Evolutionary conservation across 805 yeast species (phyloP).

Genomic region (Zygosaccharomyces lentus): DNA sequence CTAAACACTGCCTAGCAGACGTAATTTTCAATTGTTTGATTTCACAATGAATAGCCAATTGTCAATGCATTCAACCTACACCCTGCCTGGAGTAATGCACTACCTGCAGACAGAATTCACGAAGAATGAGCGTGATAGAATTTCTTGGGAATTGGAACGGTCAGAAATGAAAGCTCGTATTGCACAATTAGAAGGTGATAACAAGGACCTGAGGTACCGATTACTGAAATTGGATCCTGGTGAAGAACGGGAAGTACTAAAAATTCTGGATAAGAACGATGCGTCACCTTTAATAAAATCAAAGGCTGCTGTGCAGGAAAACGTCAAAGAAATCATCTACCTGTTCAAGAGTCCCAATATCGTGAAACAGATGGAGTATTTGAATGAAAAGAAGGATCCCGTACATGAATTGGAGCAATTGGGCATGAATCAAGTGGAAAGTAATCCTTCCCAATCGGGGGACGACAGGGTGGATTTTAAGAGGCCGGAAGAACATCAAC

Average conservation of each 20-base stretch:
- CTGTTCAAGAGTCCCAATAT: conserved; percentile 31
- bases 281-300: conserved; percentile 21
- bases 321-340: conserved; percentile 34
- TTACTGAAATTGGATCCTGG: conserved; percentile 11
- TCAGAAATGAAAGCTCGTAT: conserved; percentile 55
- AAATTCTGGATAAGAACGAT: conserved; percentile 4
- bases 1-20: neutral
- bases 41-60: conserved; percentile 12
- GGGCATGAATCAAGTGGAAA: conserved; percentile 17
- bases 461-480: neutral
- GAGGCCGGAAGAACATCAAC: conserved; percentile 6
- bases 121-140: conserved; percentile 53
- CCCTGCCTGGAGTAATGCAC: conserved; percentile 53
- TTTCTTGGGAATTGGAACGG: conserved; percentile 56
- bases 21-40: neutral
- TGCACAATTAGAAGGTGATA: conserved; percentile 51
- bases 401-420: conserved; percentile 26
- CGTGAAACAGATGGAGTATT: conserved; percentile 23
- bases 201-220: conserved; percentile 35
- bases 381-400: conserved; percentile 22
- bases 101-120: conserved; percentile 61
- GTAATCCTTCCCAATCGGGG: neutral
- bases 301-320: conserved; percentile 31
- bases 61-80: conserved; percentile 25
- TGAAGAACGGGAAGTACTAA: neutral